Percentiles rank a stretch among this genome's conserved stretches.
Conservation (phyloP, 345 rosid species). For the Limnanthes douglasii region DNA sequence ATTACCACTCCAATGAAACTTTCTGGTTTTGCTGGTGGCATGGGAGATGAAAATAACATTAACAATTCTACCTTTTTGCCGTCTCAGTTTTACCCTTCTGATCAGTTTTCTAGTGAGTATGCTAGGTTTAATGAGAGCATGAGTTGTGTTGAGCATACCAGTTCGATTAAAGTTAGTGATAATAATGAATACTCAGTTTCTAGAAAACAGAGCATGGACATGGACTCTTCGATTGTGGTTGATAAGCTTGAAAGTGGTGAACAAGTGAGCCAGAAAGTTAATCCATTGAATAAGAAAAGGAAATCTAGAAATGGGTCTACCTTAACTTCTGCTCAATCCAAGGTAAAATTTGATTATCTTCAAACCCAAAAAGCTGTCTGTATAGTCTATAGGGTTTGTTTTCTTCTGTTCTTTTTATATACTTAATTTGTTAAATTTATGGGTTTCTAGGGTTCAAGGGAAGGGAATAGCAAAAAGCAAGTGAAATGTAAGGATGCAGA, state of each 20-base stretch:
- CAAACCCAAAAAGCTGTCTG: not conserved
- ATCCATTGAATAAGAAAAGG: no score
- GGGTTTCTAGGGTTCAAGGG: constrained; percentile 19
- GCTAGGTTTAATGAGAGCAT: no score
- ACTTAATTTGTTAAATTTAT: no score
- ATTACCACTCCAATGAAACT: constrained; percentile 3
- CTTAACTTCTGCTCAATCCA: no score
- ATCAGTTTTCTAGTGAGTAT: constrained; percentile 3
- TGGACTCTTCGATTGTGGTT: constrained; percentile 21
- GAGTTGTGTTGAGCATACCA: constrained; percentile 9
- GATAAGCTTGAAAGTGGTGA: constrained; percentile 34
- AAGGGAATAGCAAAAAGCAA: constrained; percentile 28
- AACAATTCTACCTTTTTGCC: constrained; percentile 6
- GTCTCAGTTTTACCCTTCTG: constrained; percentile 15
- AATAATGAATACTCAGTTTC: constrained; percentile 23
- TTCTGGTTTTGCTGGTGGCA: constrained; percentile 15
- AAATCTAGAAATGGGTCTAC: constrained; percentile 12
- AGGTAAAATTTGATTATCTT: constrained; percentile 18
- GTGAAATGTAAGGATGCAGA: constrained; percentile 22
- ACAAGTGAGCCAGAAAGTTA: no score
- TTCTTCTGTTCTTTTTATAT: no score
- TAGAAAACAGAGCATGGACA: constrained; percentile 28
- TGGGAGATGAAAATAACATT: constrained; percentile 7
- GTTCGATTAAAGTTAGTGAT: constrained; percentile 9
- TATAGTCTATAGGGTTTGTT: no score